These are phyloP conservation scores for Neohortaea acidophila DNA, from an alignment of 495 filamentous ascomycete genomes.

Conservation along the genomic window DNA sequence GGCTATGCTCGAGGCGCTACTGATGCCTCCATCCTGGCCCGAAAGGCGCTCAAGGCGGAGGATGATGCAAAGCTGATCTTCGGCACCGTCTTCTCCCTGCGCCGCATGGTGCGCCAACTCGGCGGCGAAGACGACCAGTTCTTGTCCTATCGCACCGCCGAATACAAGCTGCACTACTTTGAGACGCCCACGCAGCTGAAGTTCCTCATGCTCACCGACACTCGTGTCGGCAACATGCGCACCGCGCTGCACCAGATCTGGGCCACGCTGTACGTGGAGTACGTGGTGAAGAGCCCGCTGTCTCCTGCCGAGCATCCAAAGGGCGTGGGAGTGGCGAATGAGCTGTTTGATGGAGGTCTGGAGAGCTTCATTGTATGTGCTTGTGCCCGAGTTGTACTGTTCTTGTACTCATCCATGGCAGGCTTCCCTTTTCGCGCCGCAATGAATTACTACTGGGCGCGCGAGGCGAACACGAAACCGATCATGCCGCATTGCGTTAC, in stretches of 20 bases:
- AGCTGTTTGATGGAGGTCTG: conserved; percentile 81
- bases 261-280: conserved; percentile 94
- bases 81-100: conserved; percentile 84
- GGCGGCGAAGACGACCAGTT: conserved; percentile 75
- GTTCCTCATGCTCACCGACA: conserved; percentile 92
- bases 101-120: conserved; percentile 93
- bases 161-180: conserved; percentile 98
- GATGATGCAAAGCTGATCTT: conserved; percentile 97
- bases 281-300: conserved; percentile 88
- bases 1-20: too few species aligned
- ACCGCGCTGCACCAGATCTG: conserved; percentile 95
- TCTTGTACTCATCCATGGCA: too few species aligned
- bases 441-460: too few species aligned
- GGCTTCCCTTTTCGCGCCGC: background rate
- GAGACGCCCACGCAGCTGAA: conserved; percentile 91
- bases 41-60: conserved; percentile 42
- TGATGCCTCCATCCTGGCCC: conserved; percentile 1
- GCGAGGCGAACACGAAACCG: too few species aligned
- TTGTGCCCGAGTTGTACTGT: background rate
- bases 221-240: conserved; percentile 73
- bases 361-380: conserved; percentile 32
- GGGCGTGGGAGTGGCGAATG: conserved; percentile 67
- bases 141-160: conserved; percentile 41
- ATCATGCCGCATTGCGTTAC: too few species aligned
- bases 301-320: conserved; percentile 79